Evolutionary conservation across 352 stramenopile species (phyloP), one percentile per base, ranked within the genome.

Genomic region (Phytophthora idaei): DNA sequence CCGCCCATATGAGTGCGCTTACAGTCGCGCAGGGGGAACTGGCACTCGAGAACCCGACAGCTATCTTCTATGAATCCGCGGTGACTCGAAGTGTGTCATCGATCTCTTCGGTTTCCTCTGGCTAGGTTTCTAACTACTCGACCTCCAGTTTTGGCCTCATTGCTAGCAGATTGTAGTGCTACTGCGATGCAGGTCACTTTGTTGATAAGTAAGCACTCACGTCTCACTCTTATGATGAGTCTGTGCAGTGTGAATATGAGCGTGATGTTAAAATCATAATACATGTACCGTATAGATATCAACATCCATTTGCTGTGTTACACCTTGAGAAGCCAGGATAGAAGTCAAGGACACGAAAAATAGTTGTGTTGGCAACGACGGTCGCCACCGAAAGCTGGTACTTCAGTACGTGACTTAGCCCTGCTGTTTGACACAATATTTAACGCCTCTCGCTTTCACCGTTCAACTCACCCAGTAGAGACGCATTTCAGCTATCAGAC

Each of bases 1-100:
- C 64, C 15, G 64, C 64, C 5, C 66, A 73, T 37, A 65, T 67
- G 59, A 80, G 61, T 50, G 75, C 64, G 0, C 12, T 78, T 10
- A 54, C 64, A 11, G 74, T 83, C 4, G 76, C 76, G 0, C 58
- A 71, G 12, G 66, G 52, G 6, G 75, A 83, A 29, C 50, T 83
- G 44, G 27, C 52, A 12, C 56, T 75, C 0, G 70, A 78, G 28
- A 78, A 73, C 53, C 66, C 70, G 17, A 67, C 57, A 3, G 59
- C 70, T 25, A 71, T 78, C 41, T 78, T 74, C 52, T 78, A 78
- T 59, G 70, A 78, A 42, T 64, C 66, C 5, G 48, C 53, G 4
- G 58, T 57, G 11, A 59, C 53, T 39, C 70, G 70, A 41, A 71
- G 36, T 27, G 44, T 60, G n/a, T 57, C 55, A 15, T 73, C 70